A percentile compares a stretch with the other conserved stretches of the same genome.
phyloP scores from a whole-genome alignment of 176 grass and related monocot genomes.

The Elymus sibiricus region DNA sequence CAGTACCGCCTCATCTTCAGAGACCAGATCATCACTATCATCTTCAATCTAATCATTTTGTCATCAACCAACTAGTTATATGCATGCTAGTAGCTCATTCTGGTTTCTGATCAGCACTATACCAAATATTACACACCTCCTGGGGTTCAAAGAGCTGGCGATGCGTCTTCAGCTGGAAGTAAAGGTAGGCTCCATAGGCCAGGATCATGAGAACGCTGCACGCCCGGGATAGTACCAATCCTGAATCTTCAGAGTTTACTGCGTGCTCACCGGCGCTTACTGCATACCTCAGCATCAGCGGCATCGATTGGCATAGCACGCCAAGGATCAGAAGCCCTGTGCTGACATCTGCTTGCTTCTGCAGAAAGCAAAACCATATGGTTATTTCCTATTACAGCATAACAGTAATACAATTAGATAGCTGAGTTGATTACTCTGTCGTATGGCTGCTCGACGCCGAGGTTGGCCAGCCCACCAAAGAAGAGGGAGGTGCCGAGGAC shows the following conservation, averaged over 20 bases:
- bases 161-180: slow-evolving; percentile 93
- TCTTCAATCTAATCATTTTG: slow-evolving; percentile 41
- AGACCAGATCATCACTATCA: slow-evolving; percentile 51
- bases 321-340: slow-evolving; percentile 73
- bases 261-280: slow-evolving; percentile 22
- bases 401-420: not conserved
- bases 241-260: slow-evolving; percentile 20
- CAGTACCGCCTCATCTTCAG: slow-evolving; percentile 62
- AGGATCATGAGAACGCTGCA: slow-evolving; percentile 81
- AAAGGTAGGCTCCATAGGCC: slow-evolving; percentile 77
- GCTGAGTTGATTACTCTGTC: slow-evolving; percentile 35
- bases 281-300: slow-evolving; percentile 67
- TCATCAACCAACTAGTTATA: not conserved
- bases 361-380: slow-evolving; percentile 17
- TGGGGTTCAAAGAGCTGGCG: slow-evolving; percentile 68
- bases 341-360: slow-evolving; percentile 81
- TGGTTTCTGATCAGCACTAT: slow-evolving; percentile 4
- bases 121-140: slow-evolving; percentile 40
- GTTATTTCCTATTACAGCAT: not conserved
- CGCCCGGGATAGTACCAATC: slow-evolving; percentile 65
- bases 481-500: slow-evolving; percentile 88
- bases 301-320: slow-evolving; percentile 65
- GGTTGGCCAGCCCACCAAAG: slow-evolving; percentile 68
- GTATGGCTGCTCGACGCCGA: slow-evolving; percentile 43
- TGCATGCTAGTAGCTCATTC: not conserved